Conservation (phyloP, 1,284 basidiomycete species). For the Trichosporon asahii region DNA sequence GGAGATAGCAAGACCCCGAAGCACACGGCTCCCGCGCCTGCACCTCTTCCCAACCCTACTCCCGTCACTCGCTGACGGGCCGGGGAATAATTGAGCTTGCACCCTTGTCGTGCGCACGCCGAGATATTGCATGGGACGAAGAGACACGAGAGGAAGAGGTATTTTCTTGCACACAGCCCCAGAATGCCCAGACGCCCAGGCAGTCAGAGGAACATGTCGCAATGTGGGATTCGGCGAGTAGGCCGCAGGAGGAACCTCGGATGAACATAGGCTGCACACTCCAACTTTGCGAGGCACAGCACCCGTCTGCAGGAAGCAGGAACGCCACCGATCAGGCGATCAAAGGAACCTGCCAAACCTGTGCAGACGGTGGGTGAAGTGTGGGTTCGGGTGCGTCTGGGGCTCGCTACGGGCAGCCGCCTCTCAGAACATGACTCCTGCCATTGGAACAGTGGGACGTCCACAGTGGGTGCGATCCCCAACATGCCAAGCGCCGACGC, state of each 20-base stretch:
- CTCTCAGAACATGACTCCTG: background rate
- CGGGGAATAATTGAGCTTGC: background rate
- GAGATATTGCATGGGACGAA: background rate
- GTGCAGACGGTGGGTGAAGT: background rate
- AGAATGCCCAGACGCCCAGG: background rate
- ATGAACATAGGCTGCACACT: background rate
- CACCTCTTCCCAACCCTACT: no score
- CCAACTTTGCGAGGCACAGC: background rate
- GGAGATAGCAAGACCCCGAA: background rate
- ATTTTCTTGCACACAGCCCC: background rate
- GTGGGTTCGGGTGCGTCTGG: background rate
- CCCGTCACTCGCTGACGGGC: background rate
- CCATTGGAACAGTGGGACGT: background rate
- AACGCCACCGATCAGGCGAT: constrained; percentile 3
- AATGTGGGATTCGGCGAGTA: background rate
- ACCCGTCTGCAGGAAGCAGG: background rate
- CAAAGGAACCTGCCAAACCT: background rate
- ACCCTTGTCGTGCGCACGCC: background rate
- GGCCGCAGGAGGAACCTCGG: background rate
- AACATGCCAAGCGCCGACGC: background rate
- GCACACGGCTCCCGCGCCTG: background rate
- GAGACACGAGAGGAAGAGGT: background rate
- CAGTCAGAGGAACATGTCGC: background rate
- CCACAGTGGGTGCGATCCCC: background rate
- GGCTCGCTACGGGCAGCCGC: background rate